These are phyloP conservation scores for Emmonsiellopsis sp. DNA, from an alignment of 2,329 filamentous ascomycete genomes.

Conservation along the genomic window DNA sequence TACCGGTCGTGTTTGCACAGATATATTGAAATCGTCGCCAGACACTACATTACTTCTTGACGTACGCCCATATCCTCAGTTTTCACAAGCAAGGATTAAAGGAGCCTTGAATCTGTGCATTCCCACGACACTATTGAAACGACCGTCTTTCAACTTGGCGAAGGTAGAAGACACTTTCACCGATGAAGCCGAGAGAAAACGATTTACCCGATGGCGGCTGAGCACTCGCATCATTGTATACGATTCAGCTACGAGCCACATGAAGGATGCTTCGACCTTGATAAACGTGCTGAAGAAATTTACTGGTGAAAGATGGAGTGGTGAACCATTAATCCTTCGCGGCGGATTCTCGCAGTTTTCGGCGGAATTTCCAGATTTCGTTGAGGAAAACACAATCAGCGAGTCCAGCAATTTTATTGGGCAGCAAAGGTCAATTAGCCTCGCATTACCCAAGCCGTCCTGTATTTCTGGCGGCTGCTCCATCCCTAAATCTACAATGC, in stretches of 20 bases:
- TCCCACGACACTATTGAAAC: slow-evolving; percentile 84
- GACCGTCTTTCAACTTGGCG: slow-evolving; percentile 78
- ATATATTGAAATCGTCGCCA: slow-evolving; percentile 44
- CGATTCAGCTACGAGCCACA: slow-evolving; percentile 64
- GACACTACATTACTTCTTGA: slow-evolving; percentile 65
- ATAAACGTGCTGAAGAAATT: slow-evolving; percentile 93
- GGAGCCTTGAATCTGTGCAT: slow-evolving; percentile 90
- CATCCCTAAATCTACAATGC: slow-evolving; percentile 59
- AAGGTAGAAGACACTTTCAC: slow-evolving; percentile 85
- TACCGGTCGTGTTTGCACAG: slow-evolving; percentile 44
- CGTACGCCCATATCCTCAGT: slow-evolving; percentile 77
- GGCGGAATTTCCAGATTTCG: slow-evolving; percentile 51
- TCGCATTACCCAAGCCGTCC: slow-evolving; percentile 31
- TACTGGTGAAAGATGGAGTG: slow-evolving; percentile 68
- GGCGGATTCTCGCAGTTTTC: slow-evolving; percentile 75
- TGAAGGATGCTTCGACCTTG: slow-evolving; percentile 70
- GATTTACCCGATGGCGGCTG: slow-evolving; percentile 67
- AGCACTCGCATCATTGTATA: slow-evolving; percentile 77
- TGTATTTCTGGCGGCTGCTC: slow-evolving; percentile 70
- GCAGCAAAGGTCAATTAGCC: slow-evolving; percentile 39
- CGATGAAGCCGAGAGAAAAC: slow-evolving; percentile 55
- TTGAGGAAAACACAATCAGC: slow-evolving; percentile 43
- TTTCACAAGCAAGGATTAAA: slow-evolving; percentile 60
- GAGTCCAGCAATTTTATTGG: slow-evolving; percentile 16
- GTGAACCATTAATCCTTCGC: slow-evolving; percentile 62